Evolutionary conservation across 2,329 filamentous ascomycete genomes (phyloP).

Genomic region (Trematosphaeria pertusa): DNA sequence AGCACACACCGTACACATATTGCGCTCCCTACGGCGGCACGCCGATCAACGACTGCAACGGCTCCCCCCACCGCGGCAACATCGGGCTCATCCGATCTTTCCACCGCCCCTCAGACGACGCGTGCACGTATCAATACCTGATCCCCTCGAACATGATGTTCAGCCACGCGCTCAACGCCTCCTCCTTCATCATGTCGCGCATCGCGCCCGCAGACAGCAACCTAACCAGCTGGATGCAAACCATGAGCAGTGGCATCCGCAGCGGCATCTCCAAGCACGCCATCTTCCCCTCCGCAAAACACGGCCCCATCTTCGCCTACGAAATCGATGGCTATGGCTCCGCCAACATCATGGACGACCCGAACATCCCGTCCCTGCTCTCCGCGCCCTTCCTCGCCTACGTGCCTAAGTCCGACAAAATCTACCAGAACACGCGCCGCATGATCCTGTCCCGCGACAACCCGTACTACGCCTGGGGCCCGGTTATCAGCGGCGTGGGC

Average conservation of each 20-base stretch:
- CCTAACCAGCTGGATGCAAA: conserved; percentile 63
- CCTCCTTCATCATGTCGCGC: conserved; percentile 59
- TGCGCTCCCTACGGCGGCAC: conserved; percentile 53
- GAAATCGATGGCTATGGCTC: conserved; percentile 57
- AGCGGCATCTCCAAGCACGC: conserved; percentile 53
- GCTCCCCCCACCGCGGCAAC: conserved; percentile 54
- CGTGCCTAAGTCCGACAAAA: conserved; percentile 41
- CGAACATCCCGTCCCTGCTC: conserved; percentile 72
- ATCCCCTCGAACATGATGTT: conserved; percentile 74
- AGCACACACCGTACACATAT: conserved; percentile 55
- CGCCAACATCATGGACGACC: conserved; percentile 72
- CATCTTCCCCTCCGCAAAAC: conserved; percentile 42
- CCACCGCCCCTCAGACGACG: conserved; percentile 59
- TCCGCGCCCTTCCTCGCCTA: conserved; percentile 70
- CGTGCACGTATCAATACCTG: conserved; percentile 58
- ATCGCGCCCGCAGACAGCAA: conserved; percentile 52
- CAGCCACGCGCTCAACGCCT: conserved; percentile 64
- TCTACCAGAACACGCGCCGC: conserved; percentile 55
- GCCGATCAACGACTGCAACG: conserved; percentile 61
- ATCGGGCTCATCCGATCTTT: conserved; percentile 58
- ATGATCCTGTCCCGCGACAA: conserved; percentile 53
- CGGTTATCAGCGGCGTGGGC: conserved; percentile 54
- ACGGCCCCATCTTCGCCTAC: conserved; percentile 54
- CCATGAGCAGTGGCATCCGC: conserved; percentile 57
- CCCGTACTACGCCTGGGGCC: conserved; percentile 57